Conservation (phyloP, 2,329 filamentous ascomycete genomes). For the Fusarium sp. region DNA sequence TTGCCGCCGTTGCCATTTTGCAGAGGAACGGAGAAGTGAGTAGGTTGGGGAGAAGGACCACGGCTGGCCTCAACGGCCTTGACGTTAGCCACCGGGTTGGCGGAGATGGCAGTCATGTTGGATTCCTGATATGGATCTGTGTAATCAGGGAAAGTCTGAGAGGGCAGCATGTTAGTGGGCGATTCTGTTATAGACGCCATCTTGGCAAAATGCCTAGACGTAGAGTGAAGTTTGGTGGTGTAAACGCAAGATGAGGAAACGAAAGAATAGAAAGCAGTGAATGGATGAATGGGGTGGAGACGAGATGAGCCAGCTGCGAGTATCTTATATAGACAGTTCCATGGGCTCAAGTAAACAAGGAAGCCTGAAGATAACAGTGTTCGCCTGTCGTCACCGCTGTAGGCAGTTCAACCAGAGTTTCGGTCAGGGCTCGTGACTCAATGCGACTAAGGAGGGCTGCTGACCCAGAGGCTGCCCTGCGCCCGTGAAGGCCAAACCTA, state of each 20-base stretch:
- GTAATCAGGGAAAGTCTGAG: conserved; percentile 57
- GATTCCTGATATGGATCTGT: conserved; percentile 50
- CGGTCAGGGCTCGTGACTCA: conserved; percentile 24
- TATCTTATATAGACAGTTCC: conserved; percentile 34
- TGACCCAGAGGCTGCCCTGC: conserved; percentile 28
- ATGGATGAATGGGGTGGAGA: neutral
- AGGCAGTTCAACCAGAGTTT: conserved; percentile 18
- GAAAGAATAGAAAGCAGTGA: conserved; percentile 6
- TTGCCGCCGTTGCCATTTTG: conserved; percentile 58
- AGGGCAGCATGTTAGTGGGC: conserved; percentile 50
- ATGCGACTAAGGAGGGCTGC: conserved; percentile 5
- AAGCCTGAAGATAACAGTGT: conserved; percentile 22
- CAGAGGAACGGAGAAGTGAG: conserved; percentile 77
- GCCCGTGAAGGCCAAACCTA: conserved; percentile 24
- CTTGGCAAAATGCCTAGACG: conserved; percentile 32
- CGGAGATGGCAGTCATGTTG: conserved; percentile 47
- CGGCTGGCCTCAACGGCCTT: conserved; percentile 57
- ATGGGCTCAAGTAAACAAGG: neutral
- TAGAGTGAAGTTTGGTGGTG: conserved; percentile 9
- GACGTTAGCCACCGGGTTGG: conserved; percentile 53
- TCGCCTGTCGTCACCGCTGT: conserved; percentile 13
- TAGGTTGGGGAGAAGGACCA: conserved; percentile 86
- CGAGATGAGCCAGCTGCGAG: conserved; percentile 7
- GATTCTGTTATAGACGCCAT: conserved; percentile 50
- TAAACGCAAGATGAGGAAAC: conserved; percentile 19